Evolutionary conservation across 2,329 filamentous ascomycete species (phyloP), one percentile per base, ranked within the genome.

Genomic region (Penicillium sp.): DNA sequence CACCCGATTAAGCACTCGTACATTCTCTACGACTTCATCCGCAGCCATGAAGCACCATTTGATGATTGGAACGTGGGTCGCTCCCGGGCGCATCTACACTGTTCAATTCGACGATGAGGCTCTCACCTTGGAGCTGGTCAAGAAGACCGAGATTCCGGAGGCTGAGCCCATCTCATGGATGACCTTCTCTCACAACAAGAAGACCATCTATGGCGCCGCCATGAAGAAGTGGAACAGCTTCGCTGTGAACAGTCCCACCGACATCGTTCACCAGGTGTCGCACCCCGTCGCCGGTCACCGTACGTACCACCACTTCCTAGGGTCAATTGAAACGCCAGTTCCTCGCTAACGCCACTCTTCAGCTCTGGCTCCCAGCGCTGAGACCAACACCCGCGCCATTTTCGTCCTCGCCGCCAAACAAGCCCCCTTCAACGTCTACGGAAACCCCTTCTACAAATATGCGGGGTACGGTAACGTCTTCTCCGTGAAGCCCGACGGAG

Each of bases 141-240:
- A 93, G 78, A 86, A 88, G 65, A 94, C 90, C 1, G 85, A 86
- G 55, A 94, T 95, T 54, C 88, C 90, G 4, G 76, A 89, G 50
- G 89, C 93, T 61, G 90, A 96, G 75, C 89, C 91, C 7, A 94
- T 96, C 63, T 95, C 90, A 56, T 96, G 91, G 91, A 93, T 96
- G 89, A 88, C 90, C 15, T 93, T 95, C 68, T 88, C 90, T 87
- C 90, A 95, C 75, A 79, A 82, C 58, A 89, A 88, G 69, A 93
- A 91, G 75, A 88, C 89, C 71, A 87, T 96, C 57, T 96, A 96
- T 73, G 91, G 91, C 67, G 87, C 91, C 3, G 89, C 90, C 57
- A 94, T 94, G 90, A 96, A 96, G 81, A 93, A 92, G 73, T 96
- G 90, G 90, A 88, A 88, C 48, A 92, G 88, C 71, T 93, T 90